Base-by-base conservation (phyloP, 306 rosid genomes). In the Inga laurina region DNA sequence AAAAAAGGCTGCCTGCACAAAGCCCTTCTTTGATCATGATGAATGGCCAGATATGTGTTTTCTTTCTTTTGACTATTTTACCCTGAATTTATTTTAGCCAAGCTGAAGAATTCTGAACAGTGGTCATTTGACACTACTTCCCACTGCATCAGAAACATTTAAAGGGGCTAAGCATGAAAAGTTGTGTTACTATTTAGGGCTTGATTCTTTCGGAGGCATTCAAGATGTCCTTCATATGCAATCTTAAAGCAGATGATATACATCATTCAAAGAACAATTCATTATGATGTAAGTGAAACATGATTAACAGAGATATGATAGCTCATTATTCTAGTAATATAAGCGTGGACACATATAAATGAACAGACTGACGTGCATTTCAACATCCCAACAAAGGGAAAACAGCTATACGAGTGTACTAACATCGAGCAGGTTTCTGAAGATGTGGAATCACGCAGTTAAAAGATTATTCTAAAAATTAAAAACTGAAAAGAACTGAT, bases 371-470 rank as follows among this genome's bases (percentile, higher is more conserved):
- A n/a, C 32, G 54, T 56, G 44, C 44, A 21, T 45, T 34, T 30
- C 35, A 79, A 57, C 70, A 81, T 34, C 79, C 22, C 49, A 62
- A 74, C 56, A 79, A 22, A 57, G 10, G 41, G 27, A 51, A 30
- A 71, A 16, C 70, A 65, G 57, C 74, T 46, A 57, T 71, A 54
- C 14, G 34, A 72, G 75, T 43, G 51, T 57, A 45, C 78, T 24
- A 48, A 7, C 21, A 59, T 9, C 30, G 32, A 67, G 74, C 37
- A 66, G 68, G 35, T 46, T 45, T 46, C 51, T 35, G 37, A 64
- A 64, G 62, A 64, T 52, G 22, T 10, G 68, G 39, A 30, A 49
- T 21, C 69, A 56, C 22, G 81, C 54, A 35, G 39, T 73, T 81
- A 70, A 54, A 67, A 82, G 62, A 68, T 45, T 35, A 61, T 10